Evolutionary conservation across 1,284 basidiomycete species (phyloP), one percentile per base, ranked within the genome.

Genomic region (Sanghuangporus weigelae): DNA sequence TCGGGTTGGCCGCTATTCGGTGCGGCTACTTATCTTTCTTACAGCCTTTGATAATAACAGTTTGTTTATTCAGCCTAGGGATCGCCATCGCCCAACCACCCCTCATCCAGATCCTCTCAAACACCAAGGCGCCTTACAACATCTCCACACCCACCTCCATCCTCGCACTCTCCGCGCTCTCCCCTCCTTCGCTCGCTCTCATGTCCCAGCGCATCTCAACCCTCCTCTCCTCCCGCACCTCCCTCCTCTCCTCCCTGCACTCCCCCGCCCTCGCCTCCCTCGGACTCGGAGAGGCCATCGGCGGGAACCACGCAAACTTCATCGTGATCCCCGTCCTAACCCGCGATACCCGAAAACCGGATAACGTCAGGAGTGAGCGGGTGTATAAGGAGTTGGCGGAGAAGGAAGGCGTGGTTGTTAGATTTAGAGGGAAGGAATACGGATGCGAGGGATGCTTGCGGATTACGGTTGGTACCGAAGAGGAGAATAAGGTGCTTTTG

Each of bases 101-200:
- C 0, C 79, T 98, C 19, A 89, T 98, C 56, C 96, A 96, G 73
- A 85, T 98, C 69, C 85, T 99, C 66, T 88, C 89, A 70, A 99
- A 98, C 75, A 93, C 96, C 59, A 99, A 99, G 76, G 97, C 96
- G 0, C 96, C 96, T 0, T 99, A 99, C 81, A 98, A 98, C 75
- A 89, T 99, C 69, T 96, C 95, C 12, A 85, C 90, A 0, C 95
- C 95, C 0, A 94, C 95, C 2, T 93, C 96, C 7, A 79, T 86
- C 55, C 84, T 98, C 36, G 95, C 95, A 0, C 77, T 90, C 12
- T 82, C 90, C 10, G 94, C 96, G 16, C 82, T 94, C 40, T 86
- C 90, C 0, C 79, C 85, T 0, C 71, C 76, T 12, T 89, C 92
- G 5, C 70, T 97, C 12, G 71, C 74, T 0, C 70, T 75, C 16